Evolutionary conservation across 257 asterid genomes (phyloP), one percentile per base, ranked within the genome.

Genomic region (Mentha longifolia): DNA sequence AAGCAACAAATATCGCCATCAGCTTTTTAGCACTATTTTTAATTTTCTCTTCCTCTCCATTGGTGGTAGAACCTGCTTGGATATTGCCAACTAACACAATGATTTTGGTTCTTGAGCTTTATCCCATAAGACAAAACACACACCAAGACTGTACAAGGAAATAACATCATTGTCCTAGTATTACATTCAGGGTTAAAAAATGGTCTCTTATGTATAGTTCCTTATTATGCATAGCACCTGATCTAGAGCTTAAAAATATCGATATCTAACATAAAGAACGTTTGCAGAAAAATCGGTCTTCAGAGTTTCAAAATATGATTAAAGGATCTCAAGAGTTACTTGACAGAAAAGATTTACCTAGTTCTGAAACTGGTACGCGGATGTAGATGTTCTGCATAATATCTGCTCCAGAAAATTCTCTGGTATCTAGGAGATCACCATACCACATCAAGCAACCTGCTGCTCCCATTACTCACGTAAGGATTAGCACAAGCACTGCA

Each of bases 401-500:
- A 70, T 74, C 52, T 4, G 71, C 71, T 14, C n/a, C 57, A 17
- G 52, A 0, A n/a, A 47, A 3, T 4, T 41, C 50, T 64, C 67
- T 78, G 43, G 3, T 60, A 70, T 78, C 83, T 7, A 78, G 10
- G 45, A 78, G 79, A 57, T 78, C 83, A 37, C 77, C 79, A 11
- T 57, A 74, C 83, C 80, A 80, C 74, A 80, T 59, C 37, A 80
- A 22, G 57, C 85, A 80, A 10, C 82, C 81, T n/a, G 7, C 41
- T 65, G 13, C 75, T 70, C 50, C 79, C 81, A 25, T 69, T 59
- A 1, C 39, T 51, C 6, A 80, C 10, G 58, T 73, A 68, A 0
- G 77, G 61, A 80, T 73, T 76, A n/a, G 85, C 79, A 73, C 22
- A 80, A 0, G 85, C 85, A 1, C 52, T 64, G 74, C 85, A 80